A percentile compares a stretch with the other conserved stretches of the same genome.
Evolutionary conservation across 176 grass and related monocot genomes (phyloP).

Genomic region (Bolboschoenus planiculmis): DNA sequence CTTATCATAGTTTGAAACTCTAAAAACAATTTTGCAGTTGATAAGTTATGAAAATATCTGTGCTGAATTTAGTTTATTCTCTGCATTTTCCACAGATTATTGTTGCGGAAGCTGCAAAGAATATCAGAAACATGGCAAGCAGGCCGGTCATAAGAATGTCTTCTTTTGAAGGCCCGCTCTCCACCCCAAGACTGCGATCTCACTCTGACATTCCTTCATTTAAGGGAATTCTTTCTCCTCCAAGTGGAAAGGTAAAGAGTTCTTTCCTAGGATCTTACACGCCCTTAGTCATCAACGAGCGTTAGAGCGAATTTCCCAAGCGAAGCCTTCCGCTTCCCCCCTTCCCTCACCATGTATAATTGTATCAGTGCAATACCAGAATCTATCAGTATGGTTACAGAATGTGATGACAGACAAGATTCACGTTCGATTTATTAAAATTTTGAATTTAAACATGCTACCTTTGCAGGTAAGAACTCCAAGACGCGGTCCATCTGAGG

Average conservation of each 20-base stretch:
- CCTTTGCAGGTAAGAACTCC: conserved; percentile 35
- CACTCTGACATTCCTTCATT: conserved; percentile 32
- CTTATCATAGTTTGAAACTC: not conserved
- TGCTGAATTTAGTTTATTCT: conserved; percentile 12
- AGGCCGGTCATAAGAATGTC: conserved; percentile 13
- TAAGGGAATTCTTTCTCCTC: conserved; percentile 31
- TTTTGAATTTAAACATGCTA: not conserved
- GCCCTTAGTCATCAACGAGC: not conserved
- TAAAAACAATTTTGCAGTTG: conserved; percentile 9
- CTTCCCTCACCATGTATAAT: not conserved
- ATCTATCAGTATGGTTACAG: not conserved
- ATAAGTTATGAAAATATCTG: not conserved
- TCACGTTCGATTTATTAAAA: not conserved
- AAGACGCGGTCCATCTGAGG: not conserved
- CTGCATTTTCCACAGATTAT: conserved; percentile 39
- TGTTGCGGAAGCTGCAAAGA: conserved; percentile 51
- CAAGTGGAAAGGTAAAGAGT: conserved; percentile 40
- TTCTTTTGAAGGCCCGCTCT: conserved; percentile 24
- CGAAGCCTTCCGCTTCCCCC: too few relatives aligned
- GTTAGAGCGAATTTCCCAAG: too few relatives aligned
- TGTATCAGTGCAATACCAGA: not conserved
- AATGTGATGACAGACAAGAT: not conserved
- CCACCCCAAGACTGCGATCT: not conserved
- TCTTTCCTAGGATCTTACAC: not conserved
- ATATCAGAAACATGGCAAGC: conserved; percentile 29